Conservation (phyloP, 805 yeast genomes). For the Kodamaea laetipori region DNA sequence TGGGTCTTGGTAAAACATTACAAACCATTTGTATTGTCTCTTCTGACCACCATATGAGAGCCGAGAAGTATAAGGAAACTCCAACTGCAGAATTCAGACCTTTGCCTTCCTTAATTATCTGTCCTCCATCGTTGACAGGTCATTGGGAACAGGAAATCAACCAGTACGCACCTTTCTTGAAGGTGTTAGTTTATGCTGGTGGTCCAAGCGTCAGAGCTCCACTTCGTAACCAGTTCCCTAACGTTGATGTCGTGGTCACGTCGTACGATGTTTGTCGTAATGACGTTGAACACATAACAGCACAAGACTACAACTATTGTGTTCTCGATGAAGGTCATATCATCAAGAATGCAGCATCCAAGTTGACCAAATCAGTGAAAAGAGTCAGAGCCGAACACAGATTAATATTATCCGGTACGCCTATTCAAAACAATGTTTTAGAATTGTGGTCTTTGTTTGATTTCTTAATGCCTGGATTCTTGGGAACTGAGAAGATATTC, state of each 20-base stretch:
- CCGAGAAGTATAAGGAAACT: slow-evolving; percentile 64
- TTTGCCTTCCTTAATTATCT: slow-evolving; percentile 82
- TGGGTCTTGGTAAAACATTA: slow-evolving; percentile 97
- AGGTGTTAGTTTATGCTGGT: slow-evolving; percentile 89
- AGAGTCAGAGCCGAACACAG: slow-evolving; percentile 83
- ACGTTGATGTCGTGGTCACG: slow-evolving; percentile 85
- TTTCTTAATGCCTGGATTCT: slow-evolving; percentile 96
- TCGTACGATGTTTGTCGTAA: slow-evolving; percentile 96
- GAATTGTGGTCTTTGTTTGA: slow-evolving; percentile 98
- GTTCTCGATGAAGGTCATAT: slow-evolving; percentile 98
- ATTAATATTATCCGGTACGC: slow-evolving; percentile 91
- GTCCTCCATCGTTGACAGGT: slow-evolving; percentile 98
- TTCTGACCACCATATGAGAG: slow-evolving; percentile 88
- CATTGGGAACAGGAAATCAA: slow-evolving; percentile 97
- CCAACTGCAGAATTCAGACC: slow-evolving; percentile 65
- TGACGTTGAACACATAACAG: slow-evolving; percentile 66
- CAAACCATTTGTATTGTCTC: slow-evolving; percentile 97
- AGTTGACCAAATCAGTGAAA: slow-evolving; percentile 87
- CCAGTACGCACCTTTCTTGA: slow-evolving; percentile 86
- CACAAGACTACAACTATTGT: slow-evolving; percentile 83
- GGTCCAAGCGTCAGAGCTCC: slow-evolving; percentile 71
- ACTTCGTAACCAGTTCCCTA: slow-evolving; percentile 52
- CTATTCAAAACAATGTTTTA: slow-evolving; percentile 94
- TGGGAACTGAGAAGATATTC: slow-evolving; percentile 92
- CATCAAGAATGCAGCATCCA: slow-evolving; percentile 87